Evolutionary conservation across 75 land plant genomes (phyloP).

Genomic region (Cupressus sempervirens): DNA sequence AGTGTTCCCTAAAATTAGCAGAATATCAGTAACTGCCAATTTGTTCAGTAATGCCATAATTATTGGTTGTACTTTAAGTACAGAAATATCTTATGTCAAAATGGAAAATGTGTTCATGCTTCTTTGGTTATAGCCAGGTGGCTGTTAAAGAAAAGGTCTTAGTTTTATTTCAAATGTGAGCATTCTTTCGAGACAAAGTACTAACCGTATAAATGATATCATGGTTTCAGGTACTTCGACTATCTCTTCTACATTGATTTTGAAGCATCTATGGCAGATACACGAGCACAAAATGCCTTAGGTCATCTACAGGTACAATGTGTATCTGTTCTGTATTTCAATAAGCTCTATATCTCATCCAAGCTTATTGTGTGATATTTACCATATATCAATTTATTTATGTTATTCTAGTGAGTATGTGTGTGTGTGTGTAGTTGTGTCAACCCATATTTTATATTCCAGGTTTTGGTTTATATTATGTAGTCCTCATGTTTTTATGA

Average conservation of each 20-base stretch:
- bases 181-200: not conserved
- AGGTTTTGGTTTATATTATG: not conserved
- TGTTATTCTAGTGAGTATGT: not conserved
- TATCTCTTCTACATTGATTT: conserved; percentile 54
- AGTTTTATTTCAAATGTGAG: not conserved
- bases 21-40: not conserved
- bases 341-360: not conserved
- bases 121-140: not conserved
- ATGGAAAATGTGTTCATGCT: not conserved
- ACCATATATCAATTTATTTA: not conserved
- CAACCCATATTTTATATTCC: not conserved
- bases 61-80: not conserved
- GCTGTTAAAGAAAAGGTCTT: not conserved
- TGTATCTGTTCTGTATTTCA: not conserved
- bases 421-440: not conserved
- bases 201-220: not conserved
- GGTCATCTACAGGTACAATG: conserved; percentile 37
- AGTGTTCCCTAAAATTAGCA: not conserved
- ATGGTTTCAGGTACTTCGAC: conserved; percentile 34
- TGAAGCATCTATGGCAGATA: conserved; percentile 56
- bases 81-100: not conserved
- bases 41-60: not conserved
- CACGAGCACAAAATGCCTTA: conserved; percentile 45
- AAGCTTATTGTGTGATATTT: not conserved
- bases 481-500: not conserved